Base-by-base conservation (phyloP, 169 alveolate species). In the Cryptosporidium andersoni region DNA sequence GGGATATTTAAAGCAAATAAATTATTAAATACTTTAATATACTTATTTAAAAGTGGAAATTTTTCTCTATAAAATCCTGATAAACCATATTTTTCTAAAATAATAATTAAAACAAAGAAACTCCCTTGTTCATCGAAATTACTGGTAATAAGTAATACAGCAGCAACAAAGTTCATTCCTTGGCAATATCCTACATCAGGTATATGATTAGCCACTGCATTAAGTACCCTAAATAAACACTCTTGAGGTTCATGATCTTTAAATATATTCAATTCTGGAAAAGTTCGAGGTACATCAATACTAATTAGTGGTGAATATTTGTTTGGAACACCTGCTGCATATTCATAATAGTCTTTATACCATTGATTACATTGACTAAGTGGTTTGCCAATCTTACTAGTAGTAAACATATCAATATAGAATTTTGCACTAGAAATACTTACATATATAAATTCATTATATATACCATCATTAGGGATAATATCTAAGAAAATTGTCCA, bases 91-190 rank as follows among this genome's bases (percentile, higher is more conserved):
- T 65, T 88, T 60, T 88, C 88, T 82, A 91, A 80, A 56, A 91
- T 88, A 40, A 92, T 82, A 53, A 90, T 94, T 88, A 94, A 80
- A 63, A 91, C 67, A 85, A 89, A 88, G 40, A 66, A 85, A 80
- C 96, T 85, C 82, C 94, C 89, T 66, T 81, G 56, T 89, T 89
- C 89, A 80, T 90, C 81, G 82, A 92, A 88, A 80, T 92, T 67
- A 81, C 91, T 85, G 42, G 81, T 88, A 81, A 93, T 90, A 16
- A 95, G 81, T n/a, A 95, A 80, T 51, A 88, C 81, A 6, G 95
- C 95, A 3, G 97, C 98, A 8, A 95, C 80, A 82, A 91, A 95
- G 81, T 95, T 95, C 97, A 94, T 93, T 25, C 98, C 98, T 88
- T 95, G 96, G 45, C 95, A 94, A 82, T 95, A 95, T 39, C 96